phyloP scores from a whole-genome alignment of 805 yeast genomes.

The Candida nitratophila region DNA sequence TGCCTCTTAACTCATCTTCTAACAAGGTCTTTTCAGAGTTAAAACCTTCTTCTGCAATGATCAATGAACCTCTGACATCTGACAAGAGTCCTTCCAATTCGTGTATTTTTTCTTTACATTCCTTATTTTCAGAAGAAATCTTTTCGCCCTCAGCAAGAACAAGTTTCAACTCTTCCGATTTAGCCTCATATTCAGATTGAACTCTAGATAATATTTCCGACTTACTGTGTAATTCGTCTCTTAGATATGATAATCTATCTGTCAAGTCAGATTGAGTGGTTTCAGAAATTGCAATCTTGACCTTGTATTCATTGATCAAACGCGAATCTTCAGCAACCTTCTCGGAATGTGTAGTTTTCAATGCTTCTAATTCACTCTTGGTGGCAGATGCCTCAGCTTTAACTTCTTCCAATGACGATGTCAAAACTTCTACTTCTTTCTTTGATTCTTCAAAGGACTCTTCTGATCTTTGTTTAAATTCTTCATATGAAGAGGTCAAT shows the following conservation, averaged over 20 bases:
- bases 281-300: constrained; percentile 16
- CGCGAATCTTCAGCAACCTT: constrained; percentile 7
- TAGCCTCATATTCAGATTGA: constrained; percentile 16
- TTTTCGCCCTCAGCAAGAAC: constrained; percentile 13
- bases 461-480: constrained; percentile 23
- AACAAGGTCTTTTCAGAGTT: constrained; percentile 31
- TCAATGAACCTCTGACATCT: constrained; percentile 26
- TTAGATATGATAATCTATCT: constrained; percentile 21
- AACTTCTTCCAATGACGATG: not conserved
- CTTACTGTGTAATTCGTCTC: constrained; percentile 23
- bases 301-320: constrained; percentile 17
- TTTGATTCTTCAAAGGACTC: not conserved
- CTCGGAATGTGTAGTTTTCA: constrained; percentile 1
- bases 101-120: constrained; percentile 21
- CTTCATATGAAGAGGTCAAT: constrained; percentile 48
- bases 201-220: constrained; percentile 10
- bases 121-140: constrained; percentile 9
- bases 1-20: constrained; percentile 40
- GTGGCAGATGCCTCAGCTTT: not conserved
- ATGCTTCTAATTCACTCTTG: not conserved
- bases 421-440: not conserved
- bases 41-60: constrained; percentile 37
- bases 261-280: constrained; percentile 24
- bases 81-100: constrained; percentile 31
- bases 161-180: constrained; percentile 20